Base-by-base conservation (phyloP, 257 asterid genomes). In the Salvia hispanica region DNA sequence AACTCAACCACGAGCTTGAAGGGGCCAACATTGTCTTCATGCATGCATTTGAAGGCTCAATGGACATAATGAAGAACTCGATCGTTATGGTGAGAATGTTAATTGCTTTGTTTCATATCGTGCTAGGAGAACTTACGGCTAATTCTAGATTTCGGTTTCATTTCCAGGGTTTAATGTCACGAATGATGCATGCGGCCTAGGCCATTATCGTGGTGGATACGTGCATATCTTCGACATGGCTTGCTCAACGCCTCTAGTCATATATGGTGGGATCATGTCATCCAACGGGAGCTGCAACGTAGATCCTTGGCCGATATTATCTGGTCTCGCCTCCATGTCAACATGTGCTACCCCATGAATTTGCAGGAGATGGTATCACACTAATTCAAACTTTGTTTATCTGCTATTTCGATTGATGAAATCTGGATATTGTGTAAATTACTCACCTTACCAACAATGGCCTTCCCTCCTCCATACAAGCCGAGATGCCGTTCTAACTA, bases 231-330 rank as follows among this genome's bases (percentile, higher is more conserved):
- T 77, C 97, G 93, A 88, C 46, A 91, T 94, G 96, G 95, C 96
- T 9, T 94, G 97, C 64, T 55, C 12, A 83, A 88, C 62, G 94
- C 99, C 15, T 74, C 92, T 6, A 78, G 72, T 53, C 94, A 94
- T 72, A 62, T 91, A 5, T 91, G 96, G 96, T 91, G 99, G 99
- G 97, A 94, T 37, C 97, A 94, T 94, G 88, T 76, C 96, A 94
- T 65, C 99, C 96, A 0, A 91, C 99, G 2, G 91, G 79, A 47
- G 84, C 93, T 7, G 97, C 37, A 94, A 94, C 21, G 75, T n/a
- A 76, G 37, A 83, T 88, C 34, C 84, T 91, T 4, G n/a, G 96
- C 99, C 8, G 96, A 91, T 43, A 94, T 88, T 46, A 80, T 91
- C 13, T 94, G 96, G 96, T 85, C 90, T 9, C 58, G 92, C 45